A percentile compares a stretch with the other conserved stretches of the same genome.
phyloP scores from a whole-genome alignment of 345 rosid species.

The Euphorbia lathyris region DNA sequence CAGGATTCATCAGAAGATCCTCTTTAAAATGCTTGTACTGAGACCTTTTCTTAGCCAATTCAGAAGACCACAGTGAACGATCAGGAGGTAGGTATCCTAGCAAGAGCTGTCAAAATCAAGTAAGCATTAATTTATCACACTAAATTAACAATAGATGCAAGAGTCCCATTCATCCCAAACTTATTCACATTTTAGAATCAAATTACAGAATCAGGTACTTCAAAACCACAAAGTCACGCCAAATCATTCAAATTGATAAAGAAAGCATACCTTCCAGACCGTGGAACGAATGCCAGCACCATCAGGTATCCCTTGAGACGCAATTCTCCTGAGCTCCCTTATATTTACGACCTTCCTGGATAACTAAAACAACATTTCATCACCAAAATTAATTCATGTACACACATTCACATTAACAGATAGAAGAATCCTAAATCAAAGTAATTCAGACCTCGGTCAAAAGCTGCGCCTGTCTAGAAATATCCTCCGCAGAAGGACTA shows the following conservation, averaged over 20 bases:
- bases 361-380: slow-evolving; percentile 36
- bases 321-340: slow-evolving; percentile 71
- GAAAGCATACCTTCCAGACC: slow-evolving; percentile 71
- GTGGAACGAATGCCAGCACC: slow-evolving; percentile 78
- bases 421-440: neutral
- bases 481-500: slow-evolving; percentile 54
- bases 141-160: neutral
- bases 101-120: slow-evolving; percentile 58
- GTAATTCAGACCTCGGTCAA: slow-evolving; percentile 56
- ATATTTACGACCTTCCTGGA: slow-evolving; percentile 81
- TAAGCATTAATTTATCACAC: neutral
- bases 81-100: slow-evolving; percentile 81
- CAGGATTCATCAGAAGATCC: slow-evolving; percentile 94
- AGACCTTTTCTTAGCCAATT: slow-evolving; percentile 79
- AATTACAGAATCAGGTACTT: neutral
- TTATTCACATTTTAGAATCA: neutral
- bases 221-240: neutral
- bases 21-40: slow-evolving; percentile 88
- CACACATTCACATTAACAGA: neutral
- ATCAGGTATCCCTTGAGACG: slow-evolving; percentile 84
- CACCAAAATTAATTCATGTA: neutral
- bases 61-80: slow-evolving; percentile 73
- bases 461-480: slow-evolving; percentile 73
- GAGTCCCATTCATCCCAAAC: neutral
- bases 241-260: neutral